Conservation (phyloP, 352 stramenopile genomes). For the Discostella stelligera region DNA sequence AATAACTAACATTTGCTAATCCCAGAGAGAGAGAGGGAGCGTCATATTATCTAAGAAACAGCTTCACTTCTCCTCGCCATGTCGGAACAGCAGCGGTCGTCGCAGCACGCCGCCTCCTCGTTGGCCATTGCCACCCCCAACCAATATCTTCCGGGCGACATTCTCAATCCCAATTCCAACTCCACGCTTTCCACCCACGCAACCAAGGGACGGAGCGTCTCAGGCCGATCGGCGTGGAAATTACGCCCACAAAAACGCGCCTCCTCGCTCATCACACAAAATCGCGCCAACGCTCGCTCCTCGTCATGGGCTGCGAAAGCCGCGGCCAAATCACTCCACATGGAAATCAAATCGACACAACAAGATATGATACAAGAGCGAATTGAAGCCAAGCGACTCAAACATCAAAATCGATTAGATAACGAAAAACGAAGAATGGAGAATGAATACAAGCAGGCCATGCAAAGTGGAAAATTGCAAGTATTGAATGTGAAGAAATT, state of each 20-base stretch:
- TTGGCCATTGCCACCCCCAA: conserved; percentile 34
- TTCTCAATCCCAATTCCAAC: conserved; percentile 33
- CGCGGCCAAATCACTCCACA: conserved; percentile 38
- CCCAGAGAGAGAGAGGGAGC: too few species aligned
- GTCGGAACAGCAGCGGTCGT: neutral
- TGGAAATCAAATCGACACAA: conserved; percentile 58
- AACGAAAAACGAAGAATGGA: conserved; percentile 74
- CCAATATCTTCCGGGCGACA: conserved; percentile 32
- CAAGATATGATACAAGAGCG: conserved; percentile 59
- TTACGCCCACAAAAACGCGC: conserved; percentile 74
- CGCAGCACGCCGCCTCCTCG: too few species aligned
- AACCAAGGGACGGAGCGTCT: conserved; percentile 70
- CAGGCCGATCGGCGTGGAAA: conserved; percentile 67
- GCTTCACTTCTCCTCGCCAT: neutral
- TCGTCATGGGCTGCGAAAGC: conserved; percentile 63
- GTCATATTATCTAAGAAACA: too few species aligned
- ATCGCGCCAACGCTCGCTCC: conserved; percentile 57
- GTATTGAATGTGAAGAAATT: conserved; percentile 64
- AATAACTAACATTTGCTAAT: too few species aligned
- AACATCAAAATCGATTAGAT: conserved; percentile 73
- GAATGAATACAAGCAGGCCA: conserved; percentile 76
- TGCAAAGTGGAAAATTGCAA: conserved; percentile 48
- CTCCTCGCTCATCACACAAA: conserved; percentile 69
- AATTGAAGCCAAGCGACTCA: conserved; percentile 41
- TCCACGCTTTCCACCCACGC: conserved; percentile 10